These are phyloP conservation scores for Massariosphaeria phaeospora DNA, from an alignment of 495 filamentous ascomycete species.

Conservation along the genomic window DNA sequence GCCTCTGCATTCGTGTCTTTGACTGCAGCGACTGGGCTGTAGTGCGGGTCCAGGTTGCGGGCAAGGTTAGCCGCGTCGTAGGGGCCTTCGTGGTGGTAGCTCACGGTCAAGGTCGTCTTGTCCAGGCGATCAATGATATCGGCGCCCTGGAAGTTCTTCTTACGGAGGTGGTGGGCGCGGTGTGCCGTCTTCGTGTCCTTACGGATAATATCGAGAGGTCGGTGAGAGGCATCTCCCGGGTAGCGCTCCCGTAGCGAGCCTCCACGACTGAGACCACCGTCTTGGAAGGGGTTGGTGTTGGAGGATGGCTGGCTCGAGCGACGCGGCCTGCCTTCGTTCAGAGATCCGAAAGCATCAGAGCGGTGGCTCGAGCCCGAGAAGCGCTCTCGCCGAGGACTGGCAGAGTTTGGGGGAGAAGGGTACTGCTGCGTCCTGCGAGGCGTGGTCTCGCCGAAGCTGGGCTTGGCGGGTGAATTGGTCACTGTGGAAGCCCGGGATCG, in stretches of 20 bases:
- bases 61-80: constrained; percentile 78
- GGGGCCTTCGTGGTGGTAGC: constrained; percentile 88
- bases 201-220: constrained; percentile 58
- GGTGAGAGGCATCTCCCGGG: constrained; percentile 56
- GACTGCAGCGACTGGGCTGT: constrained; percentile 73
- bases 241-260: constrained; percentile 55
- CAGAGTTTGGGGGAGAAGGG: constrained; percentile 31
- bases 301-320: constrained; percentile 24
- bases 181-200: constrained; percentile 57
- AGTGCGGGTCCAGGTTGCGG: constrained; percentile 58
- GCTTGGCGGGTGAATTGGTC: constrained; percentile 24
- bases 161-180: constrained; percentile 57
- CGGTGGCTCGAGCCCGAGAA: constrained; percentile 33
- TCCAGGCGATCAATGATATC: constrained; percentile 84
- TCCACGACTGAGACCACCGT: constrained; percentile 35
- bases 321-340: constrained; percentile 28
- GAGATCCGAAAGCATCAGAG: constrained; percentile 35
- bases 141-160: constrained; percentile 59
- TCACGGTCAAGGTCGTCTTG: constrained; percentile 48
- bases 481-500: constrained; percentile 30
- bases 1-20: constrained; percentile 68
- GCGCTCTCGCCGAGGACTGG: constrained; percentile 36
- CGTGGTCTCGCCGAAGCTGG: constrained; percentile 30
- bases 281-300: neutral
- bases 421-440: constrained; percentile 23